Evolutionary conservation across 768 basidiomycete genomes (phyloP), one percentile per base, ranked within the genome.

Genomic region (Psilocybe cyanescens): DNA sequence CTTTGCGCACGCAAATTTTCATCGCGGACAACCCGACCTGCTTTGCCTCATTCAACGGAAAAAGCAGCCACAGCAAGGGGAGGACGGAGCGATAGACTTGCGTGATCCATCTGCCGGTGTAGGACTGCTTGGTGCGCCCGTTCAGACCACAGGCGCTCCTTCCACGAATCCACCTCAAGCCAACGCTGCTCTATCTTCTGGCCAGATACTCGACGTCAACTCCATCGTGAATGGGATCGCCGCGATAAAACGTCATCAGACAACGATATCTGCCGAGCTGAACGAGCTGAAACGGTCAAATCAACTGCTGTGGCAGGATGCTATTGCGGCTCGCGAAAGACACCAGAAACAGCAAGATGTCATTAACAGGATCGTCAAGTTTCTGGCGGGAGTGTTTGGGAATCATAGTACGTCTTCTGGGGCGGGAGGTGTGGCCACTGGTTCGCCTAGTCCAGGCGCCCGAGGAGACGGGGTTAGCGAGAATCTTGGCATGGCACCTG

Each of bases 321-420:
- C 94, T 1, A 75, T 94, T 65, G 78, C 85, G 33, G 86, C 93
- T 1, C 81, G 95, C 14, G 86, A 89, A 65, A 84, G 87, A 59
- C 89, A 97, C 70, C 89, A 94, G 72, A 95, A 93, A 70, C 95
- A 98, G 65, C 91, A 97, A 70, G 95, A 99, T 72, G 97, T 95
- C 19, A 95, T 99, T 72, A 95, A 97, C 69, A 81, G 93, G 58
- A 99, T 99, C 62, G 84, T 99, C 64, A 91, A 94, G 62, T 99
- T 99, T 75, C 77, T 99, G 58, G 96, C 96, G 8, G 89, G 94
- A 11, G 90, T 98, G 2, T 99, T 99, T 76, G 90, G 91, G 11
- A 74, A 72, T 48, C 83, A 81, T 57, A 78, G 79, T 1, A 79
- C 75, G 49, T 73, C 78, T n/a, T 66, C 46, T 9, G 60, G 79